phyloP scores from a whole-genome alignment of 202 grass and related monocot species.

The Saccharum hybrid region DNA sequence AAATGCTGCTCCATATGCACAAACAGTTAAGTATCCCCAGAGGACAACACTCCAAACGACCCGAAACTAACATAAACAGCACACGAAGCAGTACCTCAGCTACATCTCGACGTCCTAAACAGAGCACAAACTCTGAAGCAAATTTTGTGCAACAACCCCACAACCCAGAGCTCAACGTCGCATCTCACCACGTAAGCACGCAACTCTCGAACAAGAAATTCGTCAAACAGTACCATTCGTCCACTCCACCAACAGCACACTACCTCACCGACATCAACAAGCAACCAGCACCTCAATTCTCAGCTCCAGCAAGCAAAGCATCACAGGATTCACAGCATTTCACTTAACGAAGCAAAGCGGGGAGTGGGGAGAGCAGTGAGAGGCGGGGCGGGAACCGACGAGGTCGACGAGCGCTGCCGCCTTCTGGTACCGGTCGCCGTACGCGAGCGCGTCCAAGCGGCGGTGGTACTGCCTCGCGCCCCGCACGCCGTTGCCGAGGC shows the following conservation, averaged over 20 bases:
- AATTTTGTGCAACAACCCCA: background rate
- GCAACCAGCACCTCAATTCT: constrained; percentile 13
- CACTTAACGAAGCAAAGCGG: background rate
- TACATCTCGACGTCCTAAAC: background rate
- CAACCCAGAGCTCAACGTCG: background rate
- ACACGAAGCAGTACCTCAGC: background rate
- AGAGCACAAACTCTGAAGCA: background rate
- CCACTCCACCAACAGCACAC: background rate
- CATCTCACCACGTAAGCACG: background rate
- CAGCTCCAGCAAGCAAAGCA: background rate
- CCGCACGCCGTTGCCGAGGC: constrained; percentile 29
- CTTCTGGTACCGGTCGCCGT: constrained; percentile 93
- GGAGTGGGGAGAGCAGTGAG: background rate
- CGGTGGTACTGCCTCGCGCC: constrained; percentile 50
- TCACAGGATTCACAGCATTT: background rate
- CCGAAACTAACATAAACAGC: background rate
- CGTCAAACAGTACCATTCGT: constrained; percentile 3
- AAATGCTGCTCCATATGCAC: constrained; percentile 4
- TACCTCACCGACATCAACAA: background rate
- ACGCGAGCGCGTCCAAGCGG: constrained; percentile 80
- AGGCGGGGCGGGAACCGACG: constrained; percentile 49
- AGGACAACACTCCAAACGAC: background rate
- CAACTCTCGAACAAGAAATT: constrained; percentile 2
- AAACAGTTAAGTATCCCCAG: background rate
- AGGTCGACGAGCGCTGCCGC: constrained; percentile 95